Conservation (phyloP, 176 grass and related monocot species). For the Triticum dicoccoides region DNA sequence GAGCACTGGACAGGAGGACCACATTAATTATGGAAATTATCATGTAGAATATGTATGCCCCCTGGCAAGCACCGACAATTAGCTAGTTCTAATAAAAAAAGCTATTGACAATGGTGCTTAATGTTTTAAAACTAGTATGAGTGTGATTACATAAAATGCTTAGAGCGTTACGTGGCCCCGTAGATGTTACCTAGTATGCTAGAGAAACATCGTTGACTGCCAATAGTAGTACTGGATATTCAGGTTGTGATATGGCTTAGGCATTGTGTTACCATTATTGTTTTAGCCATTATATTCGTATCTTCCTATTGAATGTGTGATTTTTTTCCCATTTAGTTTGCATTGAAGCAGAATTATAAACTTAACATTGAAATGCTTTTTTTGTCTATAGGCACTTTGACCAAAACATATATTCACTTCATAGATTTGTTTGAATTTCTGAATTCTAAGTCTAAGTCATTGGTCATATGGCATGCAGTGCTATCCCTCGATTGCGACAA, state of each 20-base stretch:
- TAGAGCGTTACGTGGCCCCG: background rate
- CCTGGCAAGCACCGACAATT: no score
- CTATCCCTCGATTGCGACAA: background rate
- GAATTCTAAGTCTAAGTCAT: background rate
- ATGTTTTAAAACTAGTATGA: background rate
- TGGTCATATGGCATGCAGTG: background rate
- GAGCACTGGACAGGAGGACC: no score
- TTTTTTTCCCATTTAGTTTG: background rate
- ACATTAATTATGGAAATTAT: no score
- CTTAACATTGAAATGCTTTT: no score
- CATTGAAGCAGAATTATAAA: background rate
- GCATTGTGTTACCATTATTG: background rate
- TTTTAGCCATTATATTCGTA: background rate
- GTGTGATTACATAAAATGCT: background rate
- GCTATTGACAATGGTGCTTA: background rate
- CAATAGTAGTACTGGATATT: background rate
- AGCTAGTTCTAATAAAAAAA: background rate
- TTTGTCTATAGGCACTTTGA: no score
- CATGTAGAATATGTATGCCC: no score
- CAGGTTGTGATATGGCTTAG: background rate
- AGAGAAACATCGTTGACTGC: background rate
- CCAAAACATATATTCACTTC: background rate
- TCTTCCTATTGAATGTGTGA: background rate
- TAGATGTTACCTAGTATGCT: background rate
- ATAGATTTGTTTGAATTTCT: background rate